Base-by-base conservation (phyloP, 1,139 yeast genomes). In the Nematodospora anomalae region DNA sequence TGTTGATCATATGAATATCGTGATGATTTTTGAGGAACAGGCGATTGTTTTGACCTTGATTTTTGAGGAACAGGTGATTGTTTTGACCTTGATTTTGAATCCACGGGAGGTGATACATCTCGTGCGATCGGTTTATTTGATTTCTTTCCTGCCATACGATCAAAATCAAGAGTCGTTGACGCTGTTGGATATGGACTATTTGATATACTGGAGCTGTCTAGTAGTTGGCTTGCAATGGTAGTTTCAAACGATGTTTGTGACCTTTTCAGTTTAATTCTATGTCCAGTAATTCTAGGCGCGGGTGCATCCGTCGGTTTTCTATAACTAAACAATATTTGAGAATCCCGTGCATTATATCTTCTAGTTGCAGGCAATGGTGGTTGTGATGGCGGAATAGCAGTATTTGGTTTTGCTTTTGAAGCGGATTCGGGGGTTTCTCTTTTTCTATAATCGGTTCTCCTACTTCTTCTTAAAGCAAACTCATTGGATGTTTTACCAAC, bases 391-490 rank as follows among this genome's bases (percentile, higher is more conserved):
- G 33, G n/a, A 18, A 18, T 8, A 18, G 8, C 27, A 40, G 37
- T 8, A 20, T 15, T 15, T 33, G 22, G 11, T 33, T 33, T 11
- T 24, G 22, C 25, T 36, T 32, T 24, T 12, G 39, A 25, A 24
- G 21, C 16, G 4, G 12, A 11, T 9, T 29, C 36, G 2, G 36
- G 36, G 8, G 30, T 11, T 22, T 32, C 36, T 23, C 55, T 57
- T 34, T 67, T 68, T 29, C 70, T 51, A 46, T 70, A 69, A 46
- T 69, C 72, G 3, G 65, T 59, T 38, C 76, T 53, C 43, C 75
- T 60, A 41, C 72, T 64, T 39, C 76, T 51, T 36, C 60, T 62
- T 42, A 70, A 57, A 1, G 72, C 52, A 49, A 67, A 43, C 23
- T 41, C 43, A 12, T 27, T 24, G 18, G 32, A 28, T n/a, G n/a